phyloP scores from a whole-genome alignment of 2,329 filamentous ascomycete genomes.

The Pseudogymnoascus sp. region DNA sequence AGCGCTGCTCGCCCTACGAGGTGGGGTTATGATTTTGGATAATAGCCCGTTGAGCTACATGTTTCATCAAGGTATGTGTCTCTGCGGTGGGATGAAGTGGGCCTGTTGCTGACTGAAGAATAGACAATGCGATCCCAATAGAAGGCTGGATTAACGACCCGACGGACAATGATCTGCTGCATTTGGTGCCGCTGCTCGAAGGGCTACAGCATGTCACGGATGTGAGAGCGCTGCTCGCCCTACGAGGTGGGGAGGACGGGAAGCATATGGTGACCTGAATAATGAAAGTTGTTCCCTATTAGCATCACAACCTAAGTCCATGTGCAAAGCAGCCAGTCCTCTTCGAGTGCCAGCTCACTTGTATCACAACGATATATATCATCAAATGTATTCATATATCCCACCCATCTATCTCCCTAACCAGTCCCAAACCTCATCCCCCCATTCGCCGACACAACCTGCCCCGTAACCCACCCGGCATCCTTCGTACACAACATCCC shows the following conservation, averaged over 20 bases:
- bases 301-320: background rate
- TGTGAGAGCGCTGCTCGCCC: conserved; percentile 78
- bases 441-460: conserved; percentile 72
- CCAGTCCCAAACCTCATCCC: conserved; percentile 50
- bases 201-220: conserved; percentile 95
- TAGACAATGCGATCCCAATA: conserved; percentile 98
- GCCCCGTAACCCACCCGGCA: conserved; percentile 69
- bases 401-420: background rate
- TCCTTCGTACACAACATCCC: conserved; percentile 68
- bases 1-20: conserved; percentile 77
- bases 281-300: conserved; percentile 5
- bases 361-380: background rate
- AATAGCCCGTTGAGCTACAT: conserved; percentile 98
- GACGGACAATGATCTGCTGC: conserved; percentile 89
- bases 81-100: conserved; percentile 3
- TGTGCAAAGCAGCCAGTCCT: background rate
- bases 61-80: conserved; percentile 87
- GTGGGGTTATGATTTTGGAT: conserved; percentile 96
- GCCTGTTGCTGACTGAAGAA: background rate
- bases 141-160: conserved; percentile 99
- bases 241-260: conserved; percentile 77
- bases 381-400: background rate
- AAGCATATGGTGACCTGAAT: conserved; percentile 31
- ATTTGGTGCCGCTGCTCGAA: conserved; percentile 86
- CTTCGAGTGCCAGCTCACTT: background rate